These are phyloP conservation scores for Daphne laureola DNA, from an alignment of 441 rosid genomes.

Conservation along the genomic window DNA sequence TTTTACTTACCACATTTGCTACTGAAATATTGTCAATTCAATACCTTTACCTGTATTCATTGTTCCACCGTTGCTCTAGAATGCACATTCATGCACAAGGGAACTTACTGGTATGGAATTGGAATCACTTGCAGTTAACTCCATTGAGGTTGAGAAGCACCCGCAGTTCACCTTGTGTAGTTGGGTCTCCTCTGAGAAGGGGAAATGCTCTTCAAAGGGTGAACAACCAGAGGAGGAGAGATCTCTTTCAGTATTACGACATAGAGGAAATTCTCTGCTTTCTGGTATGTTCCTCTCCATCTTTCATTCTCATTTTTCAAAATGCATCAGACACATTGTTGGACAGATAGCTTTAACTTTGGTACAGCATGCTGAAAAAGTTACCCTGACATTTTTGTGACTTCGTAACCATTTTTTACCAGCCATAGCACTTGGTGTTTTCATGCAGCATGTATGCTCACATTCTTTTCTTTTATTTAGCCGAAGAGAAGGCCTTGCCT, in stretches of 20 bases:
- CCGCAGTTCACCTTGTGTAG: constrained; percentile 56
- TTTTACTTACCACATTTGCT: neutral
- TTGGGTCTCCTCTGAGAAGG: constrained; percentile 51
- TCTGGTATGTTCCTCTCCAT: constrained; percentile 32
- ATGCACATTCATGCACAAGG: neutral
- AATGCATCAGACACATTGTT: too few relatives aligned
- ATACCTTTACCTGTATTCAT: too few relatives aligned
- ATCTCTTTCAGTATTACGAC: constrained; percentile 36
- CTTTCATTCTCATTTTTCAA: neutral
- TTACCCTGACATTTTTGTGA: too few relatives aligned
- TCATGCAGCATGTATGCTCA: constrained; percentile 10
- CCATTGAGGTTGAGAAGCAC: constrained; percentile 27
- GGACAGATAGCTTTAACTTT: too few relatives aligned
- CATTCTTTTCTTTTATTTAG: constrained; percentile 16
- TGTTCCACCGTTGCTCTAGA: neutral
- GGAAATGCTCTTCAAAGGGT: constrained; percentile 23
- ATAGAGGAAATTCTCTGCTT: constrained; percentile 30
- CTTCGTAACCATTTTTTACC: too few relatives aligned
- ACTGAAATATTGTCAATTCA: too few relatives aligned
- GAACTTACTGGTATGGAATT: constrained; percentile 7
- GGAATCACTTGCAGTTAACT: constrained; percentile 30
- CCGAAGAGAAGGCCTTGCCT: constrained; percentile 22
- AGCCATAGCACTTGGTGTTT: too few relatives aligned
- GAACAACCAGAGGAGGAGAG: constrained; percentile 23
- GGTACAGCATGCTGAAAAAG: too few relatives aligned